These are phyloP conservation scores for Linnemannia hyalina DNA, from an alignment of 192 early-diverging fungal genomes.

Conservation along the genomic window DNA sequence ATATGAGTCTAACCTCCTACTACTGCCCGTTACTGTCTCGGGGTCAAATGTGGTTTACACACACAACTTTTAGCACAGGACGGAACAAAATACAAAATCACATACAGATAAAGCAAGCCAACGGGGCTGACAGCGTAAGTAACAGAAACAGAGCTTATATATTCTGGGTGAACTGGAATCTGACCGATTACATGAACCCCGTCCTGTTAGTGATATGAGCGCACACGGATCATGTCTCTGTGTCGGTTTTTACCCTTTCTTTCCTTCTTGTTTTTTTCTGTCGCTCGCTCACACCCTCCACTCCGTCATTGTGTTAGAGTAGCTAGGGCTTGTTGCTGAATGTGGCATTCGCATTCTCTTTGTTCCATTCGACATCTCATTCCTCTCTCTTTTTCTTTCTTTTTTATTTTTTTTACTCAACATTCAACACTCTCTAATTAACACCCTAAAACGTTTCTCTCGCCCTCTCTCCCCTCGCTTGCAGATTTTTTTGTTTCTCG, in stretches of 20 bases:
- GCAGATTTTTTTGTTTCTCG: neutral
- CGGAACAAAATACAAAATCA: constrained; percentile 12
- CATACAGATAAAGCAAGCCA: too few relatives aligned
- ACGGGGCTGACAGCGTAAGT: too few relatives aligned
- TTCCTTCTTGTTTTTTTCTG: neutral
- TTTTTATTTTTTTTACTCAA: neutral
- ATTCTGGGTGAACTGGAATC: constrained; percentile 43
- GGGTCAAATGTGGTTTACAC: neutral
- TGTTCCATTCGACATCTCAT: neutral
- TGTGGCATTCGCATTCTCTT: too few relatives aligned
- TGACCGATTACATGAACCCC: constrained; percentile 17
- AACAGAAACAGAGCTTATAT: neutral
- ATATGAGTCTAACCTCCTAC: neutral
- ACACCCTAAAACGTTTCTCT: neutral
- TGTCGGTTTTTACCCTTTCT: neutral
- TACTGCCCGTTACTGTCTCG: constrained; percentile 6
- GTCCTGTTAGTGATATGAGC: constrained; percentile 26
- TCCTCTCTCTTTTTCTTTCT: neutral
- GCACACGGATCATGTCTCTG: constrained; percentile 8
- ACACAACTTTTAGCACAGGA: constrained; percentile 4
- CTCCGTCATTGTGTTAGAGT: too few relatives aligned
- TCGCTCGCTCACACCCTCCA: neutral
- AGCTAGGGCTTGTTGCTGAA: too few relatives aligned
- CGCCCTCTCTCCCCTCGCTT: neutral
- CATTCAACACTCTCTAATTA: neutral